These are phyloP conservation scores for Conidiobolus incongruus DNA, from an alignment of 371 early-diverging fungal species.

Conservation along the genomic window DNA sequence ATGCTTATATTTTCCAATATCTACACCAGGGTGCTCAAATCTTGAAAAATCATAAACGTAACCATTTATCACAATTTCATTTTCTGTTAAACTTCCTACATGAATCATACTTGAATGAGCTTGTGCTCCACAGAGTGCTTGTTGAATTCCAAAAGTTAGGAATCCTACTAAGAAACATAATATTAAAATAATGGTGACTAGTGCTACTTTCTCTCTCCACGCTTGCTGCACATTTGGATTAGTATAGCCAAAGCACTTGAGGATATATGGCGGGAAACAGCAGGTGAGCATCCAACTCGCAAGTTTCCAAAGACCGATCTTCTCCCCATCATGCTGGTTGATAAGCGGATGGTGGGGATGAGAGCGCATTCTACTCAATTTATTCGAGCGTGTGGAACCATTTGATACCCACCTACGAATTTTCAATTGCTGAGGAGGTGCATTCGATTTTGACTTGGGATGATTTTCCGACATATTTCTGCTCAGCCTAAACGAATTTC, in stretches of 20 bases:
- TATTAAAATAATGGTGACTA: slow-evolving; percentile 39
- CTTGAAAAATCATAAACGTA: background rate
- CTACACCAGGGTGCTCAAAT: background rate
- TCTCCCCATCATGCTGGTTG: background rate
- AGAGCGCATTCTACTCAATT: too few species aligned
- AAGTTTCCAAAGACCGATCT: background rate
- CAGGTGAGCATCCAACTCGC: background rate
- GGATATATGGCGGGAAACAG: slow-evolving; percentile 2
- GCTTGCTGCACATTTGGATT: slow-evolving; percentile 35
- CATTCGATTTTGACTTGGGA: too few species aligned
- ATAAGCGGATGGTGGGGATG: background rate
- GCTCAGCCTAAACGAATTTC: too few species aligned
- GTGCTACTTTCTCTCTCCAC: slow-evolving; percentile 65
- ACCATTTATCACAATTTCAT: background rate
- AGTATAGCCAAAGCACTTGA: background rate
- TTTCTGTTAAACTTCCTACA: background rate
- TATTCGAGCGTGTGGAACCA: too few species aligned
- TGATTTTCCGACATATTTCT: too few species aligned
- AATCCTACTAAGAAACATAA: slow-evolving; percentile 50
- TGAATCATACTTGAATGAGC: background rate
- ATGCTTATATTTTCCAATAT: background rate
- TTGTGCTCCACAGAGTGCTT: slow-evolving; percentile 19
- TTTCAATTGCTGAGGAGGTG: too few species aligned
- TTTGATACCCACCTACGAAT: too few species aligned
- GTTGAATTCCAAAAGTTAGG: slow-evolving; percentile 44